phyloP scores from a whole-genome alignment of 805 yeast species.

The Metschnikowia arizonensis region DNA sequence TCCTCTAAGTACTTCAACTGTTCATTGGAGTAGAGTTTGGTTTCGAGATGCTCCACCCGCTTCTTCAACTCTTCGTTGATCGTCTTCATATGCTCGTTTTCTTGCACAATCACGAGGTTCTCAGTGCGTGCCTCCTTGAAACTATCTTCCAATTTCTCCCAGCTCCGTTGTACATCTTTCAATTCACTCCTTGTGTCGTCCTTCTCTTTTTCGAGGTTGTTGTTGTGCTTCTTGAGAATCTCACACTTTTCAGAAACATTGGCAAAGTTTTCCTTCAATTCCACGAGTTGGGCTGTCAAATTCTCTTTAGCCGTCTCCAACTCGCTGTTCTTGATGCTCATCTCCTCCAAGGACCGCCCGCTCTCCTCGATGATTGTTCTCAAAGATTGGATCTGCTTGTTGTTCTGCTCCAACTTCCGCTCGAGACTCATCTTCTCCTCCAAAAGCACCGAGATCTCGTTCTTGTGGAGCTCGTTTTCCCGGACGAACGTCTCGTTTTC shows the following conservation, averaged over 20 bases:
- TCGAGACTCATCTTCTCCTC: conserved; percentile 35
- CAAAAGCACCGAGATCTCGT: conserved; percentile 27
- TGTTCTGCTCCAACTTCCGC: conserved; percentile 31
- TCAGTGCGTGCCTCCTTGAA: conserved; percentile 44
- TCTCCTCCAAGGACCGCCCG: conserved; percentile 56
- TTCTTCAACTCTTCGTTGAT: conserved; percentile 48
- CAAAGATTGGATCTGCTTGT: conserved; percentile 53
- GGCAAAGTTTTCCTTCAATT: conserved; percentile 25
- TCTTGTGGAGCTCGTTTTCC: conserved; percentile 24
- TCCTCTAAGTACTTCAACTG: conserved; percentile 60
- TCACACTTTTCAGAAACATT: not conserved
- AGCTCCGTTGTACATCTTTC: conserved; percentile 21
- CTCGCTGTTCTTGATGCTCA: conserved; percentile 22
- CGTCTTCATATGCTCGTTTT: conserved; percentile 59
- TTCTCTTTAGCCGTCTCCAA: conserved; percentile 32
- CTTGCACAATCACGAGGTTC: conserved; percentile 56
- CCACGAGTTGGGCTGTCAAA: conserved; percentile 25
- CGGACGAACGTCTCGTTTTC: conserved; percentile 38
- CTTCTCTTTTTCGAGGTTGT: conserved; percentile 31
- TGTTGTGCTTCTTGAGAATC: conserved; percentile 33
- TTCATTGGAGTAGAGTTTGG: conserved; percentile 44
- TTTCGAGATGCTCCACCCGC: conserved; percentile 45
- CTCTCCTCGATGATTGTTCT: conserved; percentile 59
- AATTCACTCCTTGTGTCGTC: conserved; percentile 33
- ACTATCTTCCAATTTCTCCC: conserved; percentile 28